Evolutionary conservation across 2,329 filamentous ascomycete species (phyloP).

Genomic region (Aspergillus sp.): DNA sequence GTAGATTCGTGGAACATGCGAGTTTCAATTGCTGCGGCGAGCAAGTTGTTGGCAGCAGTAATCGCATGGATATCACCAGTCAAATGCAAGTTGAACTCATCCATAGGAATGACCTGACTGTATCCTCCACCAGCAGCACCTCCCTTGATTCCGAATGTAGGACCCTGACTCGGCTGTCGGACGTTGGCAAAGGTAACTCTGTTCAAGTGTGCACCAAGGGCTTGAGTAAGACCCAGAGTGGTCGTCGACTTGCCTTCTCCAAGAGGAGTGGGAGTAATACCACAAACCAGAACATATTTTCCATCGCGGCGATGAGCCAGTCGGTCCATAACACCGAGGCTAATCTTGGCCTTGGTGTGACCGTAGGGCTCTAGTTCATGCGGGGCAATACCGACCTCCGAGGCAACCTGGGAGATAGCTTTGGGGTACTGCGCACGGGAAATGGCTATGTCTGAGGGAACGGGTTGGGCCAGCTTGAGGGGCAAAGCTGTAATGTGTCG

Average conservation of each 20-base stretch:
- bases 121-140: slow-evolving; percentile 96
- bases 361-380: slow-evolving; percentile 93
- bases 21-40: slow-evolving; percentile 94
- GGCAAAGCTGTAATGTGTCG: slow-evolving; percentile 78
- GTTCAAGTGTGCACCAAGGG: slow-evolving; percentile 80
- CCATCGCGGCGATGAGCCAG: slow-evolving; percentile 84
- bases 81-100: slow-evolving; percentile 97
- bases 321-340: slow-evolving; percentile 73
- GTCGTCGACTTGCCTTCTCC: slow-evolving; percentile 98
- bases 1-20: slow-evolving; percentile 98
- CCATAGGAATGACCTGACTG: slow-evolving; percentile 99
- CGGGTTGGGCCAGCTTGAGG: slow-evolving; percentile 70
- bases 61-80: slow-evolving; percentile 98
- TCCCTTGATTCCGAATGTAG: slow-evolving; percentile 98
- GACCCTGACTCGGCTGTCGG: slow-evolving; percentile 91
- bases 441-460: slow-evolving; percentile 93
- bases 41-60: slow-evolving; percentile 91
- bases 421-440: slow-evolving; percentile 90
- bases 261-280: slow-evolving; percentile 92
- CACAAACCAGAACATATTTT: slow-evolving; percentile 86
- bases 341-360: slow-evolving; percentile 92
- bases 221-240: slow-evolving; percentile 91
- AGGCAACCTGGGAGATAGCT: slow-evolving; percentile 75
- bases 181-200: slow-evolving; percentile 94
- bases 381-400: slow-evolving; percentile 81